A percentile compares a stretch with the other conserved stretches of the same genome.
phyloP scores from a whole-genome alignment of 257 asterid genomes.

The Solanum tacnaense region DNA sequence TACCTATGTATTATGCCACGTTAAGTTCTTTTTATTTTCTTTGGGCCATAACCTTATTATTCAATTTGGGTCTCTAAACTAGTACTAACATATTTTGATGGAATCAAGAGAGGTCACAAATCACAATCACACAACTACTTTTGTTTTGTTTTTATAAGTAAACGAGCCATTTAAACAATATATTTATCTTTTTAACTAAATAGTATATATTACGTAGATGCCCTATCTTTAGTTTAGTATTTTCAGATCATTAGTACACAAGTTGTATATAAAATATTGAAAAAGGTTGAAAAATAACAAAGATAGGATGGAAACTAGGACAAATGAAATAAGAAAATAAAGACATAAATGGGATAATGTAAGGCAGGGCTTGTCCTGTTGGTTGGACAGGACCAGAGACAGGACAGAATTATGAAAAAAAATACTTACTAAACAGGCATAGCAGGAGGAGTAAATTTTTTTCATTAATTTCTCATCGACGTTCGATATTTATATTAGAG shows the following conservation, averaged over 20 bases:
- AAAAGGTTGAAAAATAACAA: too few relatives aligned
- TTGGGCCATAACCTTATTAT: background rate
- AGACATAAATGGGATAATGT: background rate
- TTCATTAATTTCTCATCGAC: accelerated
- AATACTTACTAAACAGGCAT: background rate
- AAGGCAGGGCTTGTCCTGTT: background rate
- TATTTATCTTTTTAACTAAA: background rate
- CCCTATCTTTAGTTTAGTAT: too few relatives aligned
- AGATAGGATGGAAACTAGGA: too few relatives aligned
- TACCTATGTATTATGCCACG: too few relatives aligned
- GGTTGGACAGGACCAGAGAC: background rate
- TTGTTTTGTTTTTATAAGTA: background rate
- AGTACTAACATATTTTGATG: background rate
- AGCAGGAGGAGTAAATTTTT: background rate
- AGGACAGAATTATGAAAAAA: background rate
- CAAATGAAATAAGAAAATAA: too few relatives aligned
- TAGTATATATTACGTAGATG: background rate
- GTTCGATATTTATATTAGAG: background rate
- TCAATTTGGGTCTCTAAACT: background rate
- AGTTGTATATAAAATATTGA: too few relatives aligned
- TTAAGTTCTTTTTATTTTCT: background rate
- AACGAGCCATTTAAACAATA: background rate
- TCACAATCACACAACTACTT: background rate
- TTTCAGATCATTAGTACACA: background rate
- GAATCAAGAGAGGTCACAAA: background rate